phyloP scores from a whole-genome alignment of 2,329 filamentous ascomycete genomes.

The Didymella segeticola region DNA sequence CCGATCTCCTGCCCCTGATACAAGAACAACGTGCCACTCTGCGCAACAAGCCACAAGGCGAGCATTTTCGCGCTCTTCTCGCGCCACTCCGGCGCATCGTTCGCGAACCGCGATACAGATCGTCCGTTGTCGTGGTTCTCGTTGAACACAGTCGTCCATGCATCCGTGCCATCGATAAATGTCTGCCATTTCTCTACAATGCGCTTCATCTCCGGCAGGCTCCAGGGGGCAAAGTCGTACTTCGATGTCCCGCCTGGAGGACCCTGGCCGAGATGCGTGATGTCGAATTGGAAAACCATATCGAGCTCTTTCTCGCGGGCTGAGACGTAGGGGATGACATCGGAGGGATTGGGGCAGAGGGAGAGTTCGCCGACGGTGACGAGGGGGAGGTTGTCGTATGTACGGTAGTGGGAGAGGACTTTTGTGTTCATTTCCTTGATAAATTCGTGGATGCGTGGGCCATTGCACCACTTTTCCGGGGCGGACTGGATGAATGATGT shows the following conservation, averaged over 20 bases:
- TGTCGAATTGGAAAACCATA: conserved; percentile 59
- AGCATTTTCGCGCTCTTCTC: conserved; percentile 61
- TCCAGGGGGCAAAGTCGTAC: conserved; percentile 48
- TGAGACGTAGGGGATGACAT: conserved; percentile 53
- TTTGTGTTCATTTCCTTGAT: conserved; percentile 60
- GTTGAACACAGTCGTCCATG: conserved; percentile 65
- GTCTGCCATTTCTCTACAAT: conserved; percentile 56
- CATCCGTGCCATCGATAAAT: conserved; percentile 56
- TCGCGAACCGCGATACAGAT: conserved; percentile 61
- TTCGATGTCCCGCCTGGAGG: conserved; percentile 42
- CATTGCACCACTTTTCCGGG: conserved; percentile 61
- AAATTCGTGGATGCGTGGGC: conserved; percentile 65
- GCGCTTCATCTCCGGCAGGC: conserved; percentile 51
- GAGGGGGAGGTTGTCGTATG: conserved; percentile 41
- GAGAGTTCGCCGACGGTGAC: conserved; percentile 69
- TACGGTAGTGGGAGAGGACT: conserved; percentile 63
- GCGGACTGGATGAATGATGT: conserved; percentile 56
- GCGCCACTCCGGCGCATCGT: conserved; percentile 55
- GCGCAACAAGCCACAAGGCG: conserved; percentile 55
- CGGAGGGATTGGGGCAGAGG: conserved; percentile 50
- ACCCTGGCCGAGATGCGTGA: conserved; percentile 47
- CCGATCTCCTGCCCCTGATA: conserved; percentile 69
- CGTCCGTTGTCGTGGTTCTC: conserved; percentile 70
- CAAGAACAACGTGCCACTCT: conserved; percentile 64
- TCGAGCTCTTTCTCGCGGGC: conserved; percentile 52